Base-by-base conservation (phyloP, 306 rosid genomes). In the Malus domestica region DNA sequence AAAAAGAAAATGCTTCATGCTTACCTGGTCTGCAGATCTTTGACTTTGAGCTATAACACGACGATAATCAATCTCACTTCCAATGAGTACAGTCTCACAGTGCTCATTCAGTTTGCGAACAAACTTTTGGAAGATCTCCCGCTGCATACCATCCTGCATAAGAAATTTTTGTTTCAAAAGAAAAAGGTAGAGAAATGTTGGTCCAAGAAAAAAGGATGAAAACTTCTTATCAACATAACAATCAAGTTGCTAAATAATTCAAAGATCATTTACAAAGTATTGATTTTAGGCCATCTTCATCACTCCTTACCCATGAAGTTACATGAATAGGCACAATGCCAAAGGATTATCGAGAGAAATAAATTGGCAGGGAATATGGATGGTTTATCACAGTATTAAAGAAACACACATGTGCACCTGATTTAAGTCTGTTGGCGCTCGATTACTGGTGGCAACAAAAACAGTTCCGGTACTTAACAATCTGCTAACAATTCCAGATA, bases 401-500 rank as follows among this genome's bases (percentile, higher is more conserved):
- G 32, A 69, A 13, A 66, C 27, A 27, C 44, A 46, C 46, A 7
- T 10, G 33, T 18, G 29, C 35, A 92, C 98, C 97, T 95, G 90
- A 33, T 95, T 95, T 81, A 95, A 84, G 81, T 95, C 97, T 22
- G 78, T 77, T 72, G 98, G 98, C 19, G 97, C 95, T 81, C 98
- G 90, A 75, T 95, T 95, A 80, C 98, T 95, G 75, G 98, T 95
- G 74, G 97, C 97, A 69, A 95, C 96, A 83, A 95, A 85, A 77
- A 95, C 89, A 75, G 98, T 92, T 84, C 96, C 98, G 44, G 87
- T 90, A 71, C 82, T 86, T 87, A 95, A 85, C 85, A 95, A 87
- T 92, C 96, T 90, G 90, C 96, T 88, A 54, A 95, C 84, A 88
- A 95, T 90, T 88, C 98, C 98, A 90, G 97, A 95, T 85, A 95